These are phyloP conservation scores for Colletotrichum eremochloae DNA, from an alignment of 2,329 filamentous ascomycete genomes.

Conservation along the genomic window DNA sequence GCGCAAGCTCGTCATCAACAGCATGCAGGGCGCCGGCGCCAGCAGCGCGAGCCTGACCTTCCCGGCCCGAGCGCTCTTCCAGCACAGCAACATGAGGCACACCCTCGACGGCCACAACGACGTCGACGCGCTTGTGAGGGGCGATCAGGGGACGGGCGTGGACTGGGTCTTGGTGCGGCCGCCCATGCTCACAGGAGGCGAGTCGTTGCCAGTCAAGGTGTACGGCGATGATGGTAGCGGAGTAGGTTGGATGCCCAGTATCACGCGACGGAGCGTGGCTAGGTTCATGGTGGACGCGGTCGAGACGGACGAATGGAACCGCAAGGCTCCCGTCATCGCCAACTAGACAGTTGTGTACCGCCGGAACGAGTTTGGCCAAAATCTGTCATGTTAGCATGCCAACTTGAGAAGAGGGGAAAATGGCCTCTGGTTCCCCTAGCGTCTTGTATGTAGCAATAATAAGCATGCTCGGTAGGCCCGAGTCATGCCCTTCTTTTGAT, in stretches of 20 bases:
- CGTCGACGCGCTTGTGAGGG: conserved; percentile 58
- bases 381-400: background rate
- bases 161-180: conserved; percentile 61
- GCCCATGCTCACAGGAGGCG: conserved; percentile 57
- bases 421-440: background rate
- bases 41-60: conserved; percentile 59
- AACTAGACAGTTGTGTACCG: conserved; percentile 51
- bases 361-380: background rate
- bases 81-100: conserved; percentile 59
- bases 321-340: conserved; percentile 60
- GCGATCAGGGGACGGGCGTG: conserved; percentile 46
- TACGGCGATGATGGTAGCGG: conserved; percentile 59
- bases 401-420: background rate
- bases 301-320: conserved; percentile 57
- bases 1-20: conserved; percentile 62
- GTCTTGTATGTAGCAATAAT: conserved; percentile 24
- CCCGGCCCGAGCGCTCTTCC: conserved; percentile 60
- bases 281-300: conserved; percentile 60
- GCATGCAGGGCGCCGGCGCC: conserved; percentile 62
- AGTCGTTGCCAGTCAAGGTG: conserved; percentile 52
- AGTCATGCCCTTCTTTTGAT: conserved; percentile 15
- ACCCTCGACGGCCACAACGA: conserved; percentile 62
- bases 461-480: conserved; percentile 35
- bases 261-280: conserved; percentile 57
- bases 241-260: conserved; percentile 54